A percentile compares a stretch with the other conserved stretches of the same genome.
Conservation (phyloP, 495 filamentous ascomycete species). For the Daldinia loculata region DNA sequence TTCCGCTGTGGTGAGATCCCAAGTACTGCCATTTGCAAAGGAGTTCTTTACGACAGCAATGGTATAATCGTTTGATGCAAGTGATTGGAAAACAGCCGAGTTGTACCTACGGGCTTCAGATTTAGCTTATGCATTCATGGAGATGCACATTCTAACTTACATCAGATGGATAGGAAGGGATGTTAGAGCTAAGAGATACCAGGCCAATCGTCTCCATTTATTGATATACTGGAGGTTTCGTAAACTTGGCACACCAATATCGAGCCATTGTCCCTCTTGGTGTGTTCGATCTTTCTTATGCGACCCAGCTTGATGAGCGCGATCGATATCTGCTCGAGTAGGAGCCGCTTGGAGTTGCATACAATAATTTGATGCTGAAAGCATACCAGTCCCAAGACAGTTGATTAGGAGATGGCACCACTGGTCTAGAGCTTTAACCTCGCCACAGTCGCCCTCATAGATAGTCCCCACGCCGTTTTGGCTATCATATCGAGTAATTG, state of each 20-base stretch:
- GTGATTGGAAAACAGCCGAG: neutral
- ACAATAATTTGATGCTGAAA: slow-evolving; percentile 53
- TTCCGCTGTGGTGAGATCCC: neutral
- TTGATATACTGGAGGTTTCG: neutral
- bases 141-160: neutral
- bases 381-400: slow-evolving; percentile 46
- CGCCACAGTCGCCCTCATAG: neutral
- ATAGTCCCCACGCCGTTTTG: neutral
- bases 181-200: neutral
- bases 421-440: neutral
- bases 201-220: neutral
- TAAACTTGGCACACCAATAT: neutral
- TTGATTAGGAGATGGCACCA: neutral
- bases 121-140: neutral
- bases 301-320: slow-evolving; percentile 44
- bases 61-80: neutral
- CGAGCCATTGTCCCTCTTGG: neutral
- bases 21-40: neutral
- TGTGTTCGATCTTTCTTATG: neutral
- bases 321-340: slow-evolving; percentile 50
- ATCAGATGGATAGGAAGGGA: neutral
- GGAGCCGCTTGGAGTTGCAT: slow-evolving; percentile 53
- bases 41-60: neutral
- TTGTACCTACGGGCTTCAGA: neutral
- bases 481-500: neutral